phyloP scores from a whole-genome alignment of 495 filamentous ascomycete genomes.

The Neurospora sp. region DNA sequence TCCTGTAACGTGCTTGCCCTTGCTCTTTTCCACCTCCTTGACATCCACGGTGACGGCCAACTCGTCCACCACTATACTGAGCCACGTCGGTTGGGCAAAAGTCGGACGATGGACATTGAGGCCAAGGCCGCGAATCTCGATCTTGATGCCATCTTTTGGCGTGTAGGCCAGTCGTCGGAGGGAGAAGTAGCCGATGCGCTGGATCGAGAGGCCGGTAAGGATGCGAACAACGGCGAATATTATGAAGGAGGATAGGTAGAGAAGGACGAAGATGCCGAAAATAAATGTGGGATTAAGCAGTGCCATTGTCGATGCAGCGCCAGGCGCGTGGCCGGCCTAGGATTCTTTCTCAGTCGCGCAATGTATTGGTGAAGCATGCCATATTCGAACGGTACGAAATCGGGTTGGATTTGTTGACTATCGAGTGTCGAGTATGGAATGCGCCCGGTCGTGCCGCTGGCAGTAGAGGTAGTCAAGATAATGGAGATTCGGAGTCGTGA shows the following conservation, averaged over 20 bases:
- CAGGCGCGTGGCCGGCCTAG: neutral
- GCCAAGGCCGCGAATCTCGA: slow-evolving; percentile 83
- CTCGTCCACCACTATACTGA: slow-evolving; percentile 79
- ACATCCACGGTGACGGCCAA: slow-evolving; percentile 75
- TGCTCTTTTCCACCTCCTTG: slow-evolving; percentile 44
- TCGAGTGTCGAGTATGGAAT: neutral
- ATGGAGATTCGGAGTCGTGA: neutral
- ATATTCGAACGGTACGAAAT: neutral
- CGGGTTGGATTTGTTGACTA: neutral
- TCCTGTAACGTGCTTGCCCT: slow-evolving; percentile 7
- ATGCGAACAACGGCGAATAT: slow-evolving; percentile 89
- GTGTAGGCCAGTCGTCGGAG: slow-evolving; percentile 82
- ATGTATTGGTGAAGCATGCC: neutral
- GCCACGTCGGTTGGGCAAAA: slow-evolving; percentile 94
- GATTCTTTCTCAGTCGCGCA: neutral
- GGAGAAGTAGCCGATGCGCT: slow-evolving; percentile 85
- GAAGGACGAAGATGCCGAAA: slow-evolving; percentile 68
- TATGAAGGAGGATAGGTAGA: slow-evolving; percentile 86
- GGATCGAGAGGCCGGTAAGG: slow-evolving; percentile 88
- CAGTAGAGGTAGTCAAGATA: neutral
- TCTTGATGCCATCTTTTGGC: slow-evolving; percentile 71
- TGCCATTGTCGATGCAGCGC: slow-evolving; percentile 25
- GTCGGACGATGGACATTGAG: slow-evolving; percentile 83
- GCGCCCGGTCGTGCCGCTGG: neutral
- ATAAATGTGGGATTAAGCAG: slow-evolving; percentile 64